These are phyloP conservation scores for Paramecium pentaurelia DNA, from an alignment of 73 alveolate species.

Conservation along the genomic window DNA sequence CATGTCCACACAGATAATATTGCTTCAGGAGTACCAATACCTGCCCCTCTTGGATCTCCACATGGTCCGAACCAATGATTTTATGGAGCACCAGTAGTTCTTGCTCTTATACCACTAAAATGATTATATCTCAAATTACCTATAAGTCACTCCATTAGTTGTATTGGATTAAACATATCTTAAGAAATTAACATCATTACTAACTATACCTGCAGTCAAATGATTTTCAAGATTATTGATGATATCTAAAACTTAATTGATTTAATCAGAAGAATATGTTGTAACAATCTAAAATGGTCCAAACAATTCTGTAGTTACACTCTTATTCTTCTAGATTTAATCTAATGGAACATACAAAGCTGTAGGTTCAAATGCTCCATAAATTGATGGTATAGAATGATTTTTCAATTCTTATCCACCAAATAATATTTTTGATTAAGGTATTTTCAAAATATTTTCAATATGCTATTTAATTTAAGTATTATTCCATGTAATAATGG, in stretches of 20 bases:
- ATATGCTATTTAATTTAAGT: conserved; percentile 81
- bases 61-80: conserved; percentile 98
- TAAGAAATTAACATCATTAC: conserved; percentile 83
- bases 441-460: conserved; percentile 70
- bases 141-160: conserved; percentile 77
- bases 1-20: conserved; percentile 85
- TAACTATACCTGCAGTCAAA: conserved; percentile 94
- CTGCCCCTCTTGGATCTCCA: conserved; percentile 97
- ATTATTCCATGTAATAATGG: conserved; percentile 81
- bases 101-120: conserved; percentile 92
- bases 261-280: conserved; percentile 33
- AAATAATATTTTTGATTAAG: conserved; percentile 85
- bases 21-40: conserved; percentile 92
- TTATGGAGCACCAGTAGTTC: conserved; percentile 99
- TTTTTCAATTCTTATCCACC: conserved; percentile 87
- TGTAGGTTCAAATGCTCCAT: conserved; percentile 91
- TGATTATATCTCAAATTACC: conserved; percentile 64
- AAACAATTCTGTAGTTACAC: conserved; percentile 84
- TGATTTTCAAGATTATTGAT: conserved; percentile 78
- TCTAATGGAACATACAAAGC: conserved; percentile 85
- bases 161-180: conserved; percentile 69
- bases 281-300: conserved; percentile 94
- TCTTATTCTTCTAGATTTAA: conserved; percentile 55
- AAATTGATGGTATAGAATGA: conserved; percentile 78
- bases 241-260: conserved; percentile 63